phyloP scores from a whole-genome alignment of 345 rosid species.

The Luvunga scandens region DNA sequence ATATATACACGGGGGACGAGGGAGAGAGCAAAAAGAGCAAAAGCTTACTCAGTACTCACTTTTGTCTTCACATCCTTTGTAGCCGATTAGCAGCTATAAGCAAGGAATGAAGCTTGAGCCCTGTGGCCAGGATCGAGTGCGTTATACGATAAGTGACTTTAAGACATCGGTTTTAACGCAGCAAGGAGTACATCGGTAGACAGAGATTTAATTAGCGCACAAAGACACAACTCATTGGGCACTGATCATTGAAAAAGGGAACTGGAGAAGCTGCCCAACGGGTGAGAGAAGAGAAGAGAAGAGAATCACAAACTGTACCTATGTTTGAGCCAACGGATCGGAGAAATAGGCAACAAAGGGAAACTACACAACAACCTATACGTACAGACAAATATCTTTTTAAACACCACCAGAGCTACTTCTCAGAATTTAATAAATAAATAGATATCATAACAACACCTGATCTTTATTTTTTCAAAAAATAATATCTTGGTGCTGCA shows the following conservation, averaged over 20 bases:
- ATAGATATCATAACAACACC: no score
- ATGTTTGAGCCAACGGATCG: not conserved
- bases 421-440: no score
- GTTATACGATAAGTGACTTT: no score
- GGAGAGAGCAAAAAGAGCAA: not conserved
- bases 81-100: not conserved
- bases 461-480: no score
- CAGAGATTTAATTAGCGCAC: no score
- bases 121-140: no score
- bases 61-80: constrained; percentile 11
- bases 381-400: accelerated
- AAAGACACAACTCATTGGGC: not conserved
- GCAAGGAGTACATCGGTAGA: not conserved
- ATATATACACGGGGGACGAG: no score
- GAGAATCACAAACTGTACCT: not conserved
- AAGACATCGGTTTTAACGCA: no score
- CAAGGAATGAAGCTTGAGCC: no score
- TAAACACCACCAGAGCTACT: not conserved
- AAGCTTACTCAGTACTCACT: not conserved
- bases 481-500: not conserved
- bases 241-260: not conserved
- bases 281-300: not conserved
- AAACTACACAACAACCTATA: not conserved
- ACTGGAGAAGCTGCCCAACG: not conserved
- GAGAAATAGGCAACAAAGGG: not conserved